Evolutionary conservation across 768 basidiomycete species (phyloP), one percentile per base, ranked within the genome.

Genomic region (Leucocoprinus birnbaumii): DNA sequence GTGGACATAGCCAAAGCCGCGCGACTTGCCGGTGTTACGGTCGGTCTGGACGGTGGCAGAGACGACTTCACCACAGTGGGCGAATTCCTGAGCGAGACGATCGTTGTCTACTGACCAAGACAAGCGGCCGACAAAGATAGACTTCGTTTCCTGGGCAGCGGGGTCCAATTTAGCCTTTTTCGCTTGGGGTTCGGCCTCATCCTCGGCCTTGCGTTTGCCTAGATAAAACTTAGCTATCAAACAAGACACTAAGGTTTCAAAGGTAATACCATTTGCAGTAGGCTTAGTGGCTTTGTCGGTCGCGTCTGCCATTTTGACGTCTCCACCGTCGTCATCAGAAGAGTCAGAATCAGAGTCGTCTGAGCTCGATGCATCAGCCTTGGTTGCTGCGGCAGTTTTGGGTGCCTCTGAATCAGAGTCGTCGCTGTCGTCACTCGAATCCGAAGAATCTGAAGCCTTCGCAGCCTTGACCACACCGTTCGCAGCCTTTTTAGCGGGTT

Each of bases 31-130:
- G 14, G 85, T 82, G 60, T 85, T 84, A 56, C 89, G 87, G 62
- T 93, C 91, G 73, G 82, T 84, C 68, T 88, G 87, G 57, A 98
- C 93, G n/a, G 81, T 85, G 5, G 92, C 94, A n/a, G 84, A 85
- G 58, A 85, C 81, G 63, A 99, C 83, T 73, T 95, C 91, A 48
- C 97, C 97, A 63, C 86, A 94, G 51, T 80, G 76, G 27, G 87
- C 84, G 61, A 99, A 98, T 70, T 98, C 96, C 68, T 86, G 80
- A 47, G 87, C 84, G 58, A 98, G 85, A 80, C 93, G 91, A 71
- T 98, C 96, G 67, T 92, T 89, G 76, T 98, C 96, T 59, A 98
- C 89, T 68, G 90, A 91, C 95, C 95, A 99, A 11, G 93, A 95
- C 43, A 99, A 80, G 56, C 83, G 82, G 52, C 96, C 96, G 61